Percentiles rank a stretch among this genome's conserved stretches.
Evolutionary conservation across 352 stramenopile genomes (phyloP).

Genomic region (Thalassiosira delicatula): DNA sequence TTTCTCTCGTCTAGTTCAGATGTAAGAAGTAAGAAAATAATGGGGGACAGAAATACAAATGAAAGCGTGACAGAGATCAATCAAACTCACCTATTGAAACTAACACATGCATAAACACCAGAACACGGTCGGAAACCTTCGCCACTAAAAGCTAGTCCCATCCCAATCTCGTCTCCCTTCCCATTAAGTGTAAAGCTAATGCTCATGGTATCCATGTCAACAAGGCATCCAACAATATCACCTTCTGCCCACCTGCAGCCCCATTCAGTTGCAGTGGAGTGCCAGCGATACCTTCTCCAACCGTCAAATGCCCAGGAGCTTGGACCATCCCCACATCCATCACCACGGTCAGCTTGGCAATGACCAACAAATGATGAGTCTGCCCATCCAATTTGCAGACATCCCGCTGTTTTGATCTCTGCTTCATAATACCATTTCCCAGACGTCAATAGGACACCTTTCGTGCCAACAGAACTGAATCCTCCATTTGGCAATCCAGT

Average conservation of each 20-base stretch:
- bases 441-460: constrained; percentile 79
- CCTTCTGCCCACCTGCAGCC: constrained; percentile 81
- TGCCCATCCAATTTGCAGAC: constrained; percentile 86
- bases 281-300: constrained; percentile 85
- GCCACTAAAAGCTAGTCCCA: constrained; percentile 85
- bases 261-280: constrained; percentile 80
- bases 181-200: constrained; percentile 88
- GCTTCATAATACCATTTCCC: constrained; percentile 87
- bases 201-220: constrained; percentile 83
- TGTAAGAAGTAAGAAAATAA: background rate
- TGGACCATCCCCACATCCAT: constrained; percentile 84
- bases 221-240: constrained; percentile 83
- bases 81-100: constrained; percentile 82
- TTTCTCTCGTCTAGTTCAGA: constrained; percentile 74
- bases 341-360: constrained; percentile 82
- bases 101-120: constrained; percentile 86
- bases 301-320: constrained; percentile 86
- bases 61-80: background rate
- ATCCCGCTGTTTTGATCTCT: constrained; percentile 81
- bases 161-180: constrained; percentile 86
- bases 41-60: background rate
- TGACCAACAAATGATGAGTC: constrained; percentile 84
- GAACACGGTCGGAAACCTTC: constrained; percentile 83
- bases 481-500: constrained; percentile 80
- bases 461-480: constrained; percentile 84